These are phyloP conservation scores for Boehmeria nivea DNA, from an alignment of 306 rosid genomes.

Conservation along the genomic window DNA sequence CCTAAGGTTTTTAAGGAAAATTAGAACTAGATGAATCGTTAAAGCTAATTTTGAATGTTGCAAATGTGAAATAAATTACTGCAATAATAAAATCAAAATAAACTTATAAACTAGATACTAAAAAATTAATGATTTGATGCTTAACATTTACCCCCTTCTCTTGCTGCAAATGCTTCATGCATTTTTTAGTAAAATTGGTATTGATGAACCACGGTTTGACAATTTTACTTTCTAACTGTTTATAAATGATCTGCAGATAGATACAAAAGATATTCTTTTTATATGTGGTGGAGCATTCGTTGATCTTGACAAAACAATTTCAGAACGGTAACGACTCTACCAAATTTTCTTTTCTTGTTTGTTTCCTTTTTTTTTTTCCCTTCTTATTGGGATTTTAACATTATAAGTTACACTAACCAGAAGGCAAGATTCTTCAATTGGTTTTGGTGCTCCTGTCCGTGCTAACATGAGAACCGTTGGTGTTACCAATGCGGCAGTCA, in stretches of 20 bases:
- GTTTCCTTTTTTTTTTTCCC: neutral
- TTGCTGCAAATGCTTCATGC: neutral
- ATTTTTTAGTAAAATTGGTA: neutral
- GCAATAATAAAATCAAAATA: no score
- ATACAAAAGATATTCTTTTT: constrained; percentile 90
- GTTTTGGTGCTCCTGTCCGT: constrained; percentile 95
- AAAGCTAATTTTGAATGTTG: no score
- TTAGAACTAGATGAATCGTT: no score
- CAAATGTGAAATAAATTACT: no score
- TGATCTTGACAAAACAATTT: constrained; percentile 94
- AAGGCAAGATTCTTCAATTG: constrained; percentile 95
- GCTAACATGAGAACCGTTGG: constrained; percentile 78
- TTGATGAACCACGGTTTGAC: neutral
- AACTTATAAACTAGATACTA: no score
- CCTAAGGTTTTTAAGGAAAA: no score
- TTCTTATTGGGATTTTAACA: neutral
- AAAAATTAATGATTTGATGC: no score
- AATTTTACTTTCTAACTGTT: constrained; percentile 1
- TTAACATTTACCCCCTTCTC: no score
- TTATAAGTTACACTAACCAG: constrained; percentile 39
- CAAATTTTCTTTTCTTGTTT: neutral
- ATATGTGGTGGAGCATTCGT: constrained; percentile 96
- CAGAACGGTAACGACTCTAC: constrained; percentile 64
- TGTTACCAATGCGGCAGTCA: constrained; percentile 55
- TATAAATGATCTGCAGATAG: constrained; percentile 53